Conservation (phyloP, 306 rosid genomes). For the Vigna radiata region DNA sequence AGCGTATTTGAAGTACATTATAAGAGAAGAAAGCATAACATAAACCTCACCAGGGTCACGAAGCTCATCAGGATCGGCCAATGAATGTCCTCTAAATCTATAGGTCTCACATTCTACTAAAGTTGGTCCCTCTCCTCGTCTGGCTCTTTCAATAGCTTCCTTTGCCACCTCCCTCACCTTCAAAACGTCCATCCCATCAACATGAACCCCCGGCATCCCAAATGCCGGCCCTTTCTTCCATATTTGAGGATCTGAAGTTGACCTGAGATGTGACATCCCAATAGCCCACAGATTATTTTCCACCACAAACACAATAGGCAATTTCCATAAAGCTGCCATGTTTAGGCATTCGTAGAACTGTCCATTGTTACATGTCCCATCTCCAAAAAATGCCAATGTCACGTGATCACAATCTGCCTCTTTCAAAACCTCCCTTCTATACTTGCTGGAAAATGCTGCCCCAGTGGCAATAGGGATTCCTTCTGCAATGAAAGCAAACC, state of each 20-base stretch:
- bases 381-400: slow-evolving; percentile 84
- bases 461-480: slow-evolving; percentile 91
- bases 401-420: slow-evolving; percentile 69
- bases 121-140: slow-evolving; percentile 94
- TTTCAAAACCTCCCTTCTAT: slow-evolving; percentile 72
- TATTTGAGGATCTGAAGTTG: slow-evolving; percentile 86
- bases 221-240: slow-evolving; percentile 96
- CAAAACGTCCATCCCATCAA: slow-evolving; percentile 94
- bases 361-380: slow-evolving; percentile 88
- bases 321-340: slow-evolving; percentile 93
- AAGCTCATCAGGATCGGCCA: slow-evolving; percentile 96
- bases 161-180: slow-evolving; percentile 92
- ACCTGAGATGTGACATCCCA: slow-evolving; percentile 90
- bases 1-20: not conserved
- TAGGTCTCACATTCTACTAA: slow-evolving; percentile 90
- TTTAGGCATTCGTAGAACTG: slow-evolving; percentile 89
- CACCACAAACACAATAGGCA: slow-evolving; percentile 86
- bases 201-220: slow-evolving; percentile 92
- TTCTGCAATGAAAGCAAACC: slow-evolving; percentile 91
- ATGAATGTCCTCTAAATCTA: slow-evolving; percentile 89
- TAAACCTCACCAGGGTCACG: slow-evolving; percentile 82
- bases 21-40: slow-evolving; percentile 30
- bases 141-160: slow-evolving; percentile 84
- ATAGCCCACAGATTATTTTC: slow-evolving; percentile 94
- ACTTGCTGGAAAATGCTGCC: slow-evolving; percentile 77